Conservation (phyloP, 768 basidiomycete species). For the Mycena kentingensis region DNA sequence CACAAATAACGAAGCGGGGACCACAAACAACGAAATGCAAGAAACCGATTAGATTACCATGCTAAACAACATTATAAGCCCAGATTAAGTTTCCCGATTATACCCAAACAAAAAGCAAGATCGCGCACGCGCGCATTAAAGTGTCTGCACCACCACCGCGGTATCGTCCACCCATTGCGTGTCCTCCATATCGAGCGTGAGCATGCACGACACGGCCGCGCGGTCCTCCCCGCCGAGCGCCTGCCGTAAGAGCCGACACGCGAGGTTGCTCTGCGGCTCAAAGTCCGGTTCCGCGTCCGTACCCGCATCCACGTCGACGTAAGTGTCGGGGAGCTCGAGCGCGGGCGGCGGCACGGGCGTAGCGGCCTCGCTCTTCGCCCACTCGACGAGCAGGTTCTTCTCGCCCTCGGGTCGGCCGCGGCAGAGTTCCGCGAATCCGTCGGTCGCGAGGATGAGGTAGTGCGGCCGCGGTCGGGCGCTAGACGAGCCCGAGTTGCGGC, state of each 20-base stretch:
- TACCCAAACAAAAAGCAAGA: neutral
- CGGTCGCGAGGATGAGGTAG: slow-evolving; percentile 65
- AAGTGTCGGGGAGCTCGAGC: slow-evolving; percentile 25
- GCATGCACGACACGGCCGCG: slow-evolving; percentile 53
- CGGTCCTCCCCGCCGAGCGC: slow-evolving; percentile 60
- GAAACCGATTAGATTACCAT: neutral
- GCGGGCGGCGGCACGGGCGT: slow-evolving; percentile 28
- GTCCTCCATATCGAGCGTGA: slow-evolving; percentile 65
- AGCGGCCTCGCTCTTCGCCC: slow-evolving; percentile 48
- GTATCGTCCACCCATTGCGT: slow-evolving; percentile 69
- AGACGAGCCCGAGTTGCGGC: slow-evolving; percentile 21
- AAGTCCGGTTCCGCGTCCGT: slow-evolving; percentile 8
- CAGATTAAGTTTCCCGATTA: slow-evolving; percentile 1
- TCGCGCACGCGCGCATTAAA: slow-evolving; percentile 42
- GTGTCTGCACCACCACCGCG: slow-evolving; percentile 61
- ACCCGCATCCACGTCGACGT: slow-evolving; percentile 24
- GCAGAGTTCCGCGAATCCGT: slow-evolving; percentile 67
- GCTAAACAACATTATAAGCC: no score
- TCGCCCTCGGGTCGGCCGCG: slow-evolving; percentile 48
- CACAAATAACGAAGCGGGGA: neutral
- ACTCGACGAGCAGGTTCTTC: slow-evolving; percentile 48
- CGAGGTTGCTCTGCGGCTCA: slow-evolving; percentile 34
- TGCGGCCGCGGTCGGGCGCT: slow-evolving; percentile 33
- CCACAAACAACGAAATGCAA: neutral
- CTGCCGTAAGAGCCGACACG: slow-evolving; percentile 56